These are phyloP conservation scores for Syzygium malaccense DNA, from an alignment of 441 rosid genomes.

Conservation along the genomic window DNA sequence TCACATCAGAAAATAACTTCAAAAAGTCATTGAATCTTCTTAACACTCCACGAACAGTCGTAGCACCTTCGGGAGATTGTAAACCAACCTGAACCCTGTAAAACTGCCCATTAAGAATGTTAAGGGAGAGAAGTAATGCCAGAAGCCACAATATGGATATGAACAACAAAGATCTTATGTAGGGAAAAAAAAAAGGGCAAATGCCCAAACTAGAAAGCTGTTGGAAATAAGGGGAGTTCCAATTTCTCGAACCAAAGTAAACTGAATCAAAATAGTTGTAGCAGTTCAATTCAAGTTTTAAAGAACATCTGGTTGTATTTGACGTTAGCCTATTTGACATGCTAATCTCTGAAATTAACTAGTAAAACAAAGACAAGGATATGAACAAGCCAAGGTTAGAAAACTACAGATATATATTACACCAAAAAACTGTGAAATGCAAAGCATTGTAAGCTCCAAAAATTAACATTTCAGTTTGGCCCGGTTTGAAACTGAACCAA, in stretches of 20 bases:
- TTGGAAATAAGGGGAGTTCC: not conserved
- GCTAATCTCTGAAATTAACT: not conserved
- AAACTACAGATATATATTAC: not conserved
- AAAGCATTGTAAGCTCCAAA: not conserved
- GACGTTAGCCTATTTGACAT: not conserved
- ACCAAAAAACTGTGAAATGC: not conserved
- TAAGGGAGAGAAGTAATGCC: slow-evolving; percentile 10
- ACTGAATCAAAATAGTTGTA: not conserved
- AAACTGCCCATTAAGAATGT: slow-evolving; percentile 83
- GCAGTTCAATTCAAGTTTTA: not conserved
- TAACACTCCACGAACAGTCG: slow-evolving; percentile 58
- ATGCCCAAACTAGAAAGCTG: not conserved
- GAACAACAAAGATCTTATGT: not conserved
- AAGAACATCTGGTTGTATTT: not conserved
- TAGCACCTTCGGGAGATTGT: slow-evolving; percentile 90
- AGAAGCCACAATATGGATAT: not conserved
- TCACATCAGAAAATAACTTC: slow-evolving; percentile 79
- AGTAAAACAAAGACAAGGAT: not conserved
- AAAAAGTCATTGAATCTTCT: slow-evolving; percentile 96
- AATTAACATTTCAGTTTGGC: not conserved
- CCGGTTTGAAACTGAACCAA: not conserved
- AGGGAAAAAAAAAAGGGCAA: not conserved
- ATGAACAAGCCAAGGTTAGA: not conserved
- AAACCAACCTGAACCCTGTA: slow-evolving; percentile 97
- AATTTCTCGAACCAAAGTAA: not conserved